These are phyloP conservation scores for Leptographium galeiforme DNA, from an alignment of 2,329 filamentous ascomycete genomes.

Conservation along the genomic window DNA sequence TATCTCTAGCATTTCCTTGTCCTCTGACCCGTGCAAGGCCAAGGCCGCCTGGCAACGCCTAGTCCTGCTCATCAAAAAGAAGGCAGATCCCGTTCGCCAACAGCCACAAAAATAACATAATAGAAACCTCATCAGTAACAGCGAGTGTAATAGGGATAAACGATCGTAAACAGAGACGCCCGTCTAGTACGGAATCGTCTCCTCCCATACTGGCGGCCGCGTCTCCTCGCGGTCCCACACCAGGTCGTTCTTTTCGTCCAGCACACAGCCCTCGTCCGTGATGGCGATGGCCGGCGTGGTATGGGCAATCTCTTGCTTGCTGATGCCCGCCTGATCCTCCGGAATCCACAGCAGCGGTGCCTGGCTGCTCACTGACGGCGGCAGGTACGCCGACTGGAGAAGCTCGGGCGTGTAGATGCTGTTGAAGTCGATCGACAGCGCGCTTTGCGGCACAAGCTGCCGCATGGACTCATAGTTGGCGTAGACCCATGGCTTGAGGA, in stretches of 20 bases:
- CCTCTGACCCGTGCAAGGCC: constrained; percentile 2
- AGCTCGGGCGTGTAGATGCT: constrained; percentile 48
- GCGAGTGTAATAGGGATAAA: not conserved
- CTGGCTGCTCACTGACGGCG: constrained; percentile 51
- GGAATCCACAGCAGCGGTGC: constrained; percentile 76
- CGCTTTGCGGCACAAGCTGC: constrained; percentile 49
- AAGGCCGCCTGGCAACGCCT: not conserved
- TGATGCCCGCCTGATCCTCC: constrained; percentile 59
- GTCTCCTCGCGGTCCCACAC: constrained; percentile 21
- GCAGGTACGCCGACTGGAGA: constrained; percentile 57
- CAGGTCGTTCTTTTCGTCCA: constrained; percentile 52
- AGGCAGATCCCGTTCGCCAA: not conserved
- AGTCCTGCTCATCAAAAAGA: not conserved
- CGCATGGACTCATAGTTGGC: constrained; percentile 59
- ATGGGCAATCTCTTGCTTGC: constrained; percentile 62
- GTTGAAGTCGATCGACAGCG: constrained; percentile 25
- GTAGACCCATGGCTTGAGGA: constrained; percentile 67
- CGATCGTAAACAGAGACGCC: not conserved
- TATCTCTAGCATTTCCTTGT: constrained; percentile 5
- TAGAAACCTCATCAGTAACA: not conserved
- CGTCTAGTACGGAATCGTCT: constrained; percentile 20
- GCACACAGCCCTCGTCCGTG: constrained; percentile 60
- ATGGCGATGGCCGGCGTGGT: constrained; percentile 61
- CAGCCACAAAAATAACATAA: not conserved
- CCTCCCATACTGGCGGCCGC: constrained; percentile 22